Evolutionary conservation across 2,329 filamentous ascomycete species (phyloP), one percentile per base, ranked within the genome.

Genomic region (Periconia sp.): DNA sequence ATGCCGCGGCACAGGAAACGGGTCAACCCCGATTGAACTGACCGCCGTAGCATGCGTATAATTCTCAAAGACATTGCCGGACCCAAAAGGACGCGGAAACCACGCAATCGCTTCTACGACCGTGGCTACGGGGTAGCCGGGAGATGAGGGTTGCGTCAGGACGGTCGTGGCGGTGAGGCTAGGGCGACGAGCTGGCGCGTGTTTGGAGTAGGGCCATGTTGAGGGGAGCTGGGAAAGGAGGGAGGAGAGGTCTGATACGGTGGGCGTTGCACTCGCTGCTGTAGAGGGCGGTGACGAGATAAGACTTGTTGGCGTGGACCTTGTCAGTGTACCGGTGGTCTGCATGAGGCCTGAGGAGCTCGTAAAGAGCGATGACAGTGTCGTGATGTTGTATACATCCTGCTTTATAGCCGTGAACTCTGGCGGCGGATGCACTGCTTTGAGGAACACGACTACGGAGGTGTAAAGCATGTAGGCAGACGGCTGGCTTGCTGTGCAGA

Each of bases 131-230:
- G 12, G 5, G 11, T 11, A 5, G 12, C 11, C 25, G 5, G 25
- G 5, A 13, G 25, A 5, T n/a, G n/a, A 25, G 23, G 36, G 17
- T 19, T 43, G n/a, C n/a, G 29, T 17, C 9, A 54, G 19, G 4
- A 44, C 22, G 12, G 18, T 42, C 2, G 32, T 43, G 7, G 44
- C 37, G 21, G 17, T 39, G 11, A 15, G n/a, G 9, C 26, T 22
- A 2, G 26, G 12, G 16, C 9, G 36, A 5, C 39, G 15, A 2
- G 22, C 36, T 5, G 35, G 25, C 17, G 30, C 42, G 13, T 46
- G 47, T 4, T 7, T 13, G 9, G 48, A 49, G 16, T 54, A 54
- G 5, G 52, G 48, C 52, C 52, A 52, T 18, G 36, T 15, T 10
- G 15, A 4, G 4, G 47, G 50, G 5, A 51, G 4, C 25, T 56